Conservation (phyloP, 345 rosid species). For the Acer yangbiense region DNA sequence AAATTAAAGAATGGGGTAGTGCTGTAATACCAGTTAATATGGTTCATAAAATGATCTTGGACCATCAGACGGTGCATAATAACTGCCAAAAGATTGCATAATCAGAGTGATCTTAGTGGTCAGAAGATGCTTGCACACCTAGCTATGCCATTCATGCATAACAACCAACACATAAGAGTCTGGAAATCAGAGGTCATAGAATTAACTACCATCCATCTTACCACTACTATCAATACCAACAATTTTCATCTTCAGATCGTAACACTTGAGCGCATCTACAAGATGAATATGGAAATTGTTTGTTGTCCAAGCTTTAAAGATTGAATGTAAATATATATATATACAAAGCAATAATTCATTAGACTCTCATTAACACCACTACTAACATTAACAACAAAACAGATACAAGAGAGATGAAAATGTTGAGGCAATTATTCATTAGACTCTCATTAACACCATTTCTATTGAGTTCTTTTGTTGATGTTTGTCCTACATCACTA, state of each 20-base stretch:
- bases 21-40: too few relatives aligned
- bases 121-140: neutral
- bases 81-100: neutral
- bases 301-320: neutral
- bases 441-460: too few relatives aligned
- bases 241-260: neutral
- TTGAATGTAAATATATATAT: neutral
- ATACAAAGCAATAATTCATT: neutral
- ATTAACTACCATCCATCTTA: too few relatives aligned
- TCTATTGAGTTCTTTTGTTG: too few relatives aligned
- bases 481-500: too few relatives aligned
- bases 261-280: neutral
- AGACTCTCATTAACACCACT: neutral
- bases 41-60: too few relatives aligned
- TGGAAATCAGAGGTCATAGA: neutral
- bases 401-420: too few relatives aligned
- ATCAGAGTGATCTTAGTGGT: neutral
- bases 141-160: neutral
- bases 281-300: neutral
- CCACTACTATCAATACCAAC: neutral
- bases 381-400: too few relatives aligned
- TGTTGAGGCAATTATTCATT: too few relatives aligned
- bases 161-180: neutral
- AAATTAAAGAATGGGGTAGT: too few relatives aligned
- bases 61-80: too few relatives aligned